phyloP scores from a whole-genome alignment of 2,329 filamentous ascomycete species.

The Trichoderma cornu-damae region DNA sequence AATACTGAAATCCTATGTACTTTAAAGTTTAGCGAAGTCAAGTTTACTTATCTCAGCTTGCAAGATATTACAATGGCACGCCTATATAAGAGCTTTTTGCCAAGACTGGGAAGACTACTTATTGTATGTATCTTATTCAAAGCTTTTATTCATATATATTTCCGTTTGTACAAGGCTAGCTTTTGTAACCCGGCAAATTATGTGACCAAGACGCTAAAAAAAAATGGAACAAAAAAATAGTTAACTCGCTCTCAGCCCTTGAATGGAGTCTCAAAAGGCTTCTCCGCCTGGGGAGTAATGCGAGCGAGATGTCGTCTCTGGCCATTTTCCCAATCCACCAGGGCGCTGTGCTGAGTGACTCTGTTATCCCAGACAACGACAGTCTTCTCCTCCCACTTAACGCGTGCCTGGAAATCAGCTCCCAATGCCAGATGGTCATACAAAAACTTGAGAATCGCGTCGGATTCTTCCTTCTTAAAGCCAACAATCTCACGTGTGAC shows the following conservation, averaged over 20 bases:
- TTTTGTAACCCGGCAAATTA: background rate
- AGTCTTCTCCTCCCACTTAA: constrained; percentile 74
- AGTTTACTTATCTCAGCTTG: too few relatives aligned
- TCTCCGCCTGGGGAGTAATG: constrained; percentile 77
- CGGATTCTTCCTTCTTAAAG: constrained; percentile 81
- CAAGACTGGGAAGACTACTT: too few relatives aligned
- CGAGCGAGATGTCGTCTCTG: constrained; percentile 73
- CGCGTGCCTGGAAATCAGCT: constrained; percentile 64
- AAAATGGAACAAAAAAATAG: background rate
- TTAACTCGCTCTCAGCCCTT: constrained; percentile 10
- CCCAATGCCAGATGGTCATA: constrained; percentile 49
- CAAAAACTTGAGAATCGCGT: constrained; percentile 67
- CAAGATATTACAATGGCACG: too few relatives aligned
- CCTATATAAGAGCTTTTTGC: too few relatives aligned
- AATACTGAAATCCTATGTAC: too few relatives aligned
- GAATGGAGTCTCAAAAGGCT: constrained; percentile 64
- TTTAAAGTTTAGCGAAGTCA: too few relatives aligned
- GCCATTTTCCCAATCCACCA: constrained; percentile 77
- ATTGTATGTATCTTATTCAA: background rate
- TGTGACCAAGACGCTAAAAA: constrained; percentile 6
- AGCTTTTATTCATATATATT: background rate
- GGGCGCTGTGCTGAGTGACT: constrained; percentile 70
- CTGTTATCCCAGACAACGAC: constrained; percentile 87
- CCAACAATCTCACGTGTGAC: constrained; percentile 77
- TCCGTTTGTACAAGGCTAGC: background rate